Evolutionary conservation across 176 grass and related monocot species (phyloP).

Genomic region (Carex littledalei): DNA sequence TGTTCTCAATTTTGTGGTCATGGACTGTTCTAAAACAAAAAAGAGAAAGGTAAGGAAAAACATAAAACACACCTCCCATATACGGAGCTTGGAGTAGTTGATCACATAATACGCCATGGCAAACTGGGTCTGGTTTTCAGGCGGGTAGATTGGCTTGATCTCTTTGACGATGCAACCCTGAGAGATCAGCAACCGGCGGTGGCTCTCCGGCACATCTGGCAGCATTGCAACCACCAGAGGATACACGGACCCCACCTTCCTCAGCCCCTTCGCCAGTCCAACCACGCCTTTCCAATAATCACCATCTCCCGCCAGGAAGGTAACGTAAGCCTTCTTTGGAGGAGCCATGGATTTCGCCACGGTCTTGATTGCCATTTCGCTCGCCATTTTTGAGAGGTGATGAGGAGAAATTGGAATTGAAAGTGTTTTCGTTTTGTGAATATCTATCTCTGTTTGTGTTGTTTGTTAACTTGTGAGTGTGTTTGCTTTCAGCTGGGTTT

Average conservation of each 20-base stretch:
- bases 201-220: slow-evolving; percentile 70
- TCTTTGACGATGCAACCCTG: slow-evolving; percentile 81
- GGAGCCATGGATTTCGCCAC: not conserved
- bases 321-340: slow-evolving; percentile 57
- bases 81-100: slow-evolving; percentile 97
- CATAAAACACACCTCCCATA: slow-evolving; percentile 56
- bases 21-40: not conserved
- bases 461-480: slow-evolving; percentile 3
- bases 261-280: slow-evolving; percentile 68
- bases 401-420: not conserved
- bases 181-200: slow-evolving; percentile 50
- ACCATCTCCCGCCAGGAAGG: slow-evolving; percentile 70
- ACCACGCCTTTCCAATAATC: slow-evolving; percentile 88
- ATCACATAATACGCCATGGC: slow-evolving; percentile 93
- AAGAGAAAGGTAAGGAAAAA: not conserved
- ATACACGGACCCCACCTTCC: slow-evolving; percentile 48
- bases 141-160: slow-evolving; percentile 78
- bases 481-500: slow-evolving; percentile 12
- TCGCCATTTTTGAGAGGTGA: slow-evolving; percentile 40
- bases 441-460: not conserved
- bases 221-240: slow-evolving; percentile 72
- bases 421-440: not conserved
- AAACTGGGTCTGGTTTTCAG: slow-evolving; percentile 83
- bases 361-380: slow-evolving; percentile 30
- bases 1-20: not conserved